These are phyloP conservation scores for Kernera saxatilis DNA, from an alignment of 345 rosid species.

Conservation along the genomic window DNA sequence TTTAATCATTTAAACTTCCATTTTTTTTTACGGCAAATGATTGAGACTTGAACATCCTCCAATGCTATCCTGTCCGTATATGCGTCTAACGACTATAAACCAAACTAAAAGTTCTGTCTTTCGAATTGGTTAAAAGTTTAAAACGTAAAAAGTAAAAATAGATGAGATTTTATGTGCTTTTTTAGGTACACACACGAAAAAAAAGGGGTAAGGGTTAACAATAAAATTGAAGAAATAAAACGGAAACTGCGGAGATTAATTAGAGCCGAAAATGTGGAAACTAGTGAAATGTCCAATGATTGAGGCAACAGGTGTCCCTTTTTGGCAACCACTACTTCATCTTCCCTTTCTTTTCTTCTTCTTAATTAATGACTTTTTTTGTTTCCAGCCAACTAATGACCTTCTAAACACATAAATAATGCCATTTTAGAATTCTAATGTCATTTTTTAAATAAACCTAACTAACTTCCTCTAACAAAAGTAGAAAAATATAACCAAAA, in stretches of 20 bases:
- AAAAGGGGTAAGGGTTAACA: not conserved
- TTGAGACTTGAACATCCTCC: not conserved
- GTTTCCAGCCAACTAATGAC: not conserved
- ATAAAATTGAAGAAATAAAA: not conserved
- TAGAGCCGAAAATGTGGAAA: slow-evolving; percentile 23
- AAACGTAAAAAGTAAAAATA: not conserved
- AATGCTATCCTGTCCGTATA: not conserved
- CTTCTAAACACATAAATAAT: not conserved
- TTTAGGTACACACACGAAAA: not conserved
- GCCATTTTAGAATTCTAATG: not conserved
- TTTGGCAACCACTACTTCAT: slow-evolving; percentile 3
- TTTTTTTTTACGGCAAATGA: not conserved
- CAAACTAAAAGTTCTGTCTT: not conserved
- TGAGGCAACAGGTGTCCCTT: slow-evolving; percentile 2
- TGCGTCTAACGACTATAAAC: not conserved
- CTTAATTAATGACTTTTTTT: not conserved
- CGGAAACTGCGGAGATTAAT: not conserved
- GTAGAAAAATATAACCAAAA: not conserved
- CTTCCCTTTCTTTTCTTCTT: not conserved
- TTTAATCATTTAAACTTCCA: not conserved
- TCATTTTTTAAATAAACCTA: not conserved
- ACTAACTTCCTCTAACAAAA: not conserved
- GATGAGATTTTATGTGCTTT: not conserved
- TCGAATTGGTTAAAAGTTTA: not conserved
- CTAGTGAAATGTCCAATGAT: slow-evolving; percentile 18